phyloP scores from a whole-genome alignment of 2,329 filamentous ascomycete species.

The Aureobasidium melanogenum region DNA sequence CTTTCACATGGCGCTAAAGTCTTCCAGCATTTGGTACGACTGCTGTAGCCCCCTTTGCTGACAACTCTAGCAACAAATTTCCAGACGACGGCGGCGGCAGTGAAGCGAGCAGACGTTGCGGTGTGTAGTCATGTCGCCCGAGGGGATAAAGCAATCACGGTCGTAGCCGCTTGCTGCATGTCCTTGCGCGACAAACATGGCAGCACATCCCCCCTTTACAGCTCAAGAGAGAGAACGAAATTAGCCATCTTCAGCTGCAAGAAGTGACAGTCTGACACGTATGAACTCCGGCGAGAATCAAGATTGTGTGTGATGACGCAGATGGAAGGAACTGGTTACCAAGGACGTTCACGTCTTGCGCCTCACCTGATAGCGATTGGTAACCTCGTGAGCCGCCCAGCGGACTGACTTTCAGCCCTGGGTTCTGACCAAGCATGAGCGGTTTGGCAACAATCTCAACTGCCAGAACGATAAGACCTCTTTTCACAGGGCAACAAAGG shows the following conservation, averaged over 20 bases:
- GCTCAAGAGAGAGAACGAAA: neutral
- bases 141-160: neutral
- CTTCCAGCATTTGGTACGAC: neutral
- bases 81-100: neutral
- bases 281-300: neutral
- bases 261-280: conserved; percentile 4
- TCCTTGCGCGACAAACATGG: neutral
- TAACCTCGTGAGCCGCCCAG: neutral
- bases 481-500: conserved; percentile 1
- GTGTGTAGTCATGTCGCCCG: conserved; percentile 1
- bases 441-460: conserved; percentile 6
- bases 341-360: neutral
- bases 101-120: conserved; percentile 8
- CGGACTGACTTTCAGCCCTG: neutral
- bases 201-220: neutral
- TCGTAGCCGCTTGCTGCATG: conserved; percentile 7
- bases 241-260: neutral
- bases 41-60: neutral
- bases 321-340: neutral
- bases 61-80: neutral
- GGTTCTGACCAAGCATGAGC: neutral
- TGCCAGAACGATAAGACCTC: neutral
- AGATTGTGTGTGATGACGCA: neutral
- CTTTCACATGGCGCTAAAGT: neutral
- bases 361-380: conserved; percentile 5